phyloP scores from a whole-genome alignment of 306 rosid genomes.

The peach (Prunus persica) region DNA sequence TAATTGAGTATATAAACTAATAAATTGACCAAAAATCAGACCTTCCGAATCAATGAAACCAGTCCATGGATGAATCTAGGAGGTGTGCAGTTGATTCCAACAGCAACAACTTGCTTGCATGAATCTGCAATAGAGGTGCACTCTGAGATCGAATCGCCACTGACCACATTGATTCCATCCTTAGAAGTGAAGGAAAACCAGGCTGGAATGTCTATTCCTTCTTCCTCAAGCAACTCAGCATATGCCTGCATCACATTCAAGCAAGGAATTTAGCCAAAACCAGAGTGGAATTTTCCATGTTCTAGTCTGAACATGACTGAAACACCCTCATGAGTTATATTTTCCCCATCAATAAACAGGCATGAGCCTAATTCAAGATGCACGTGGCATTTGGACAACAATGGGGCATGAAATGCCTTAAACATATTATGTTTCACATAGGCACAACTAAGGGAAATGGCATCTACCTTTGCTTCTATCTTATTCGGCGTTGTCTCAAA shows the following conservation, averaged over 20 bases:
- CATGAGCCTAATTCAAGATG: no score
- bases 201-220: conserved; percentile 69
- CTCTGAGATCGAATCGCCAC: conserved; percentile 71
- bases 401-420: not conserved
- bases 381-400: not conserved
- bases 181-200: conserved; percentile 85
- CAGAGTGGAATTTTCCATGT: not conserved
- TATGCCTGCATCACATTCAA: conserved; percentile 58
- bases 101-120: conserved; percentile 60
- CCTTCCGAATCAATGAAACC: conserved; percentile 58
- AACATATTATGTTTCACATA: not conserved
- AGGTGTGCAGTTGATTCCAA: conserved; percentile 87
- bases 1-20: not conserved
- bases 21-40: conserved; percentile 6
- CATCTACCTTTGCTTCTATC: conserved; percentile 68
- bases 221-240: conserved; percentile 74
- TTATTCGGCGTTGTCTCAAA: conserved; percentile 87
- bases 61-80: conserved; percentile 77
- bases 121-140: conserved; percentile 77
- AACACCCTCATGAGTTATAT: no score
- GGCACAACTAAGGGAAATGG: not conserved
- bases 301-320: not conserved
- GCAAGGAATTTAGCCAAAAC: not conserved
- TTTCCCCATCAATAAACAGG: no score
- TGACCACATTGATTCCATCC: conserved; percentile 65